phyloP scores from a whole-genome alignment of 2,329 filamentous ascomycete genomes.

The Ophiosphaerella korrae region DNA sequence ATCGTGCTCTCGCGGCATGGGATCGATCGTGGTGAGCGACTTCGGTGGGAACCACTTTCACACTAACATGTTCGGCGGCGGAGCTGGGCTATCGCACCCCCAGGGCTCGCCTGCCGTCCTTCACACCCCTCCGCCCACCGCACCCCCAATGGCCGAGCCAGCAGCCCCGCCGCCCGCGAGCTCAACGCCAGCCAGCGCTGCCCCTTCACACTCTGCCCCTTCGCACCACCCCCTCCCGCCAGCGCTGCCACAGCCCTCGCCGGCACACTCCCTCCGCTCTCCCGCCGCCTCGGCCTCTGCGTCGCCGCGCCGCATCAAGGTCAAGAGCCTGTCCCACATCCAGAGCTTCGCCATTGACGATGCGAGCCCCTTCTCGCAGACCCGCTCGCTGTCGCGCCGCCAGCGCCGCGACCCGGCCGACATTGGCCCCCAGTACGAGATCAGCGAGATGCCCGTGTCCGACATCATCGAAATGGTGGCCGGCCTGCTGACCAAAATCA shows the following conservation, averaged over 20 bases:
- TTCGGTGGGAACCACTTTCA: constrained; percentile 76
- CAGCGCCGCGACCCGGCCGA: constrained; percentile 56
- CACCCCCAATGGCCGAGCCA: constrained; percentile 47
- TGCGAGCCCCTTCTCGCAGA: constrained; percentile 62
- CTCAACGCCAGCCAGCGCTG: constrained; percentile 37
- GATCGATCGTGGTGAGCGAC: constrained; percentile 68
- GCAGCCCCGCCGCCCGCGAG: constrained; percentile 36
- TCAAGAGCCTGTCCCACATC: constrained; percentile 89
- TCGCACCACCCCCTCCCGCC: constrained; percentile 29
- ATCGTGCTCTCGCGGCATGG: constrained; percentile 57
- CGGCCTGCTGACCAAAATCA: constrained; percentile 93
- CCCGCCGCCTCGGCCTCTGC: constrained; percentile 37
- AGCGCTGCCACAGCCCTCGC: constrained; percentile 41
- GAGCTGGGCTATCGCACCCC: constrained; percentile 50
- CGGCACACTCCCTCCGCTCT: constrained; percentile 32
- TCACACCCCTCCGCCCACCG: constrained; percentile 24
- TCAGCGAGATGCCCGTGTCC: constrained; percentile 94
- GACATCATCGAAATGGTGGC: constrained; percentile 99
- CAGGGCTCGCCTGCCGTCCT: constrained; percentile 46
- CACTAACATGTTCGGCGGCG: constrained; percentile 68
- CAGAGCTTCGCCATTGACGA: constrained; percentile 85
- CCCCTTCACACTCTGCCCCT: constrained; percentile 15
- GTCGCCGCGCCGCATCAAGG: constrained; percentile 70
- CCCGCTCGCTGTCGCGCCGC: constrained; percentile 47
- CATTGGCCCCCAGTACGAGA: constrained; percentile 75